phyloP scores from a whole-genome alignment of 352 stramenopile genomes.

The Globisporangium paroecandrum region DNA sequence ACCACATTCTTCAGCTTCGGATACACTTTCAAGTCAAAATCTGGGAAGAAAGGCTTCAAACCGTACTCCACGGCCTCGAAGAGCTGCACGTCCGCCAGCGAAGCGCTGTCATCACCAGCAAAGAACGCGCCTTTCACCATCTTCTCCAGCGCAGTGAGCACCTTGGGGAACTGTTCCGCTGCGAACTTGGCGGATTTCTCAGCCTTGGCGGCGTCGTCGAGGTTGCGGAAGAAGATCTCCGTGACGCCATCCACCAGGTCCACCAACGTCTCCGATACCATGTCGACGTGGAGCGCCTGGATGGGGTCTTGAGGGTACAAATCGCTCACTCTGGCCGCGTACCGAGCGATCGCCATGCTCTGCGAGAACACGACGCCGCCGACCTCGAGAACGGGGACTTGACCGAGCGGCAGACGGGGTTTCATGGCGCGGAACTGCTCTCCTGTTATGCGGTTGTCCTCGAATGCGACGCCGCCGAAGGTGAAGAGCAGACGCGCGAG shows the following conservation, averaged over 20 bases:
- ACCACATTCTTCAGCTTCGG: constrained; percentile 36
- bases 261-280: constrained; percentile 14
- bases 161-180: constrained; percentile 25
- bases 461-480: constrained; percentile 26
- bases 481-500: constrained; percentile 55
- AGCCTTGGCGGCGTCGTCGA: constrained; percentile 29
- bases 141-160: constrained; percentile 28
- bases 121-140: constrained; percentile 28
- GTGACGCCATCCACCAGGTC: constrained; percentile 8
- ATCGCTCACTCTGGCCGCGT: constrained; percentile 22
- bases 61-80: constrained; percentile 42
- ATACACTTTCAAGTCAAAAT: constrained; percentile 24
- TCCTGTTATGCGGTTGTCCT: constrained; percentile 20
- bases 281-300: constrained; percentile 16
- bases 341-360: constrained; percentile 28
- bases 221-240: not conserved
- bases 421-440: constrained; percentile 17
- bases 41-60: constrained; percentile 19
- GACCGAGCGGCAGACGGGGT: constrained; percentile 24
- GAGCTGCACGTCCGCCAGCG: constrained; percentile 37
- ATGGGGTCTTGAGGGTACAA: constrained; percentile 22
- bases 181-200: constrained; percentile 33
- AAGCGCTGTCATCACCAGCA: constrained; percentile 29
- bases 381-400: constrained; percentile 27
- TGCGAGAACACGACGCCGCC: constrained; percentile 20